A percentile compares a stretch with the other conserved stretches of the same genome.
Conservation (phyloP, 2,329 filamentous ascomycete species). For the Drechslerella coelobrocha region DNA sequence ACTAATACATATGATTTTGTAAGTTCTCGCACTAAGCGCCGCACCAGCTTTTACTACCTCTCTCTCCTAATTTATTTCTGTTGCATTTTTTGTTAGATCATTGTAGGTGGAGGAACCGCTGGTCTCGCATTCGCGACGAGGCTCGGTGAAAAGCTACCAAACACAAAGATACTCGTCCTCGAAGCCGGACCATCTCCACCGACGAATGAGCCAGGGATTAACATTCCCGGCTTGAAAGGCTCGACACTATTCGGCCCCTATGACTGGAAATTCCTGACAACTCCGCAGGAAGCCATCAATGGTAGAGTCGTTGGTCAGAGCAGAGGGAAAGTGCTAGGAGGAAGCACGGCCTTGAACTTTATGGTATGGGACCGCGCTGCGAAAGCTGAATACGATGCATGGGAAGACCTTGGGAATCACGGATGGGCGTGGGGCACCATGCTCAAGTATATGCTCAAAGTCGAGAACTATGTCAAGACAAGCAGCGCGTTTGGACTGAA, state of each 20-base stretch:
- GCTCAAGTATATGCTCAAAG: constrained; percentile 50
- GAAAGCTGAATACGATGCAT: constrained; percentile 60
- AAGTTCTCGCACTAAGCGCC: constrained; percentile 5
- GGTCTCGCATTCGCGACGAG: constrained; percentile 44
- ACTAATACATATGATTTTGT: constrained; percentile 40
- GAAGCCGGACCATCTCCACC: constrained; percentile 40
- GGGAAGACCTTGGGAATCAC: constrained; percentile 60
- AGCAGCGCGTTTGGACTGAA: constrained; percentile 39
- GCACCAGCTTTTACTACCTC: not conserved
- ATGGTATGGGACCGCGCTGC: constrained; percentile 62
- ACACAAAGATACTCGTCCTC: constrained; percentile 32
- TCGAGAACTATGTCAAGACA: constrained; percentile 45
- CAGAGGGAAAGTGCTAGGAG: constrained; percentile 59
- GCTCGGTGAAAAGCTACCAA: constrained; percentile 40
- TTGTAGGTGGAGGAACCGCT: constrained; percentile 47
- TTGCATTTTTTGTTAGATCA: constrained; percentile 18
- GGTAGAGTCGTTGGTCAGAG: constrained; percentile 56
- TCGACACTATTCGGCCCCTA: constrained; percentile 52
- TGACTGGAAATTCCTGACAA: constrained; percentile 58
- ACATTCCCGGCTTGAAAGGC: constrained; percentile 45
- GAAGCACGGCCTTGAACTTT: constrained; percentile 60
- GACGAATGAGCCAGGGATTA: constrained; percentile 38
- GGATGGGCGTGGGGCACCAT: constrained; percentile 61
- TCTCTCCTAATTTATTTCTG: not conserved
- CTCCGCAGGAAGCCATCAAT: constrained; percentile 59